These are phyloP conservation scores for Canna indica DNA, from an alignment of 176 grass and related monocot genomes.

Conservation along the genomic window DNA sequence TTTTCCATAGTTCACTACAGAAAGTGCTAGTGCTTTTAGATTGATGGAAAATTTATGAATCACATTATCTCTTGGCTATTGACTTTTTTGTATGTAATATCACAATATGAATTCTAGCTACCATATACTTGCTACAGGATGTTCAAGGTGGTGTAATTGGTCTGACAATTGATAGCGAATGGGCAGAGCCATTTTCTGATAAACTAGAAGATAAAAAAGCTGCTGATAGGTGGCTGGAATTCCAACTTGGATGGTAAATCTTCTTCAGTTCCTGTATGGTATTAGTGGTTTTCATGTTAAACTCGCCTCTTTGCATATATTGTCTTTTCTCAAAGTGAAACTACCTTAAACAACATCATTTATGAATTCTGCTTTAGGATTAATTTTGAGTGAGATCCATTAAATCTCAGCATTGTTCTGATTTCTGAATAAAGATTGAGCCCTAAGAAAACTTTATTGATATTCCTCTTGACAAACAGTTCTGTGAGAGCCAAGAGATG, in stretches of 20 bases:
- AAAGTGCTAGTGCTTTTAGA: too few species aligned
- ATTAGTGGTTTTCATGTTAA: background rate
- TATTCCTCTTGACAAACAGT: too few species aligned
- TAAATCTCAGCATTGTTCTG: background rate
- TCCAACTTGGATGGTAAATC: slow-evolving; percentile 92
- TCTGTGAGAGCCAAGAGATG: too few species aligned
- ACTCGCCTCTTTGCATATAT: too few species aligned
- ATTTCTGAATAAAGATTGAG: background rate
- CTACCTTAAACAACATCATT: too few species aligned
- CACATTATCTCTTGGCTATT: background rate
- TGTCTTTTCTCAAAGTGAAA: too few species aligned
- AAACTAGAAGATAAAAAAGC: slow-evolving; percentile 67
- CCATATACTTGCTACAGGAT: slow-evolving; percentile 28
- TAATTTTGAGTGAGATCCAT: background rate
- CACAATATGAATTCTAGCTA: background rate
- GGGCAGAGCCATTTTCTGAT: slow-evolving; percentile 82
- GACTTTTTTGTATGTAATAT: background rate
- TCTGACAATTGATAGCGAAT: slow-evolving; percentile 93
- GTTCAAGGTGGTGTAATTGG: slow-evolving; percentile 83
- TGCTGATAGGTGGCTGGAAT: slow-evolving; percentile 62
- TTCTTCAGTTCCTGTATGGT: background rate
- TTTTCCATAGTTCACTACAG: background rate
- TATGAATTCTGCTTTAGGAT: background rate
- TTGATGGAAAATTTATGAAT: background rate
- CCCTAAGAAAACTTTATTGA: background rate